Evolutionary conservation across 2,329 filamentous ascomycete genomes (phyloP), one percentile per base, ranked within the genome.

Genomic region (Rutstroemia sp.): DNA sequence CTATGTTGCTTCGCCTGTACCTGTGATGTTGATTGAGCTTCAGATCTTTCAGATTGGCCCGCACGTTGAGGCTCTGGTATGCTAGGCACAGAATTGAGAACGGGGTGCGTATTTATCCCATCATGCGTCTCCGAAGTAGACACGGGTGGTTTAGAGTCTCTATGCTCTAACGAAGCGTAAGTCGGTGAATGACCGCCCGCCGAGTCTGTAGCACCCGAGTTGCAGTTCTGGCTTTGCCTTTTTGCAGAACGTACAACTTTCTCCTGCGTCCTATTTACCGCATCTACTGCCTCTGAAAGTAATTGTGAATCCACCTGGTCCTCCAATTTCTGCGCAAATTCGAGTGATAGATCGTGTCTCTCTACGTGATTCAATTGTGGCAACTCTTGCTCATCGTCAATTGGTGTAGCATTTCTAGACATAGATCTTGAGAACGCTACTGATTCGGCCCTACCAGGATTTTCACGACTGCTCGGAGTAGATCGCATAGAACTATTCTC

Each of bases 261-360:
- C 38, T 19, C 38, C 2, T 54, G 27, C 1, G 51, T 25, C 16
- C 4, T 49, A 38, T 21, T 8, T 19, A 18, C 51, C 23, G 25
- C 53, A 34, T 50, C 46, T 19, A 14, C 46, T 50, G 37, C 53
- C 25, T 51, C 46, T 4, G 46, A 55, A 38, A 25, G 53, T 3
- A 55, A 41, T 51, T 55, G 53, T 23, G 38, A 45, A 16, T 55
- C 46, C n/a, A 51, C 46, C 45, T 49, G 12, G 21, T 42, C 14
- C n/a, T 49, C 45, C 14, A 55, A 44, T 10, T n/a, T 21, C 30
- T 37, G n/a, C 16, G 6, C 18, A 4, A 30, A 38, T 2, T 51
- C 46, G 4, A 14, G 46, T 3, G 53, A 42, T n/a, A 8, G 46
- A 37, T 27, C 18, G 4, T 27, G 45, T 10, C 52, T 50, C 21